Evolutionary conservation across 805 yeast species (phyloP).

Genomic region (Naumovozyma castellii): DNA sequence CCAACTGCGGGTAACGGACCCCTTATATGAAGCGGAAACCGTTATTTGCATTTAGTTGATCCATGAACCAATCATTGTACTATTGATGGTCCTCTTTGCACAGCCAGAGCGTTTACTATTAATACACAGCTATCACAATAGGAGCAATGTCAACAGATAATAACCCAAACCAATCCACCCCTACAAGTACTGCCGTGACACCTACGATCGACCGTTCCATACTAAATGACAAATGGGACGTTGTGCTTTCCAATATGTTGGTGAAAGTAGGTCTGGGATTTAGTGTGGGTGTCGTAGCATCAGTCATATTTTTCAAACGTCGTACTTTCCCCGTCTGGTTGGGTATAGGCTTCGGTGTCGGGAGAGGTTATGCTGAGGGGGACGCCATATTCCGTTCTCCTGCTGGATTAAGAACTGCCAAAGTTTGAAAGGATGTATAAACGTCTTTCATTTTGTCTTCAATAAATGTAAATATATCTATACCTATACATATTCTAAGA

Average conservation of each 20-base stretch:
- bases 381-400: slow-evolving; percentile 88
- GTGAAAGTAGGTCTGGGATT: slow-evolving; percentile 95
- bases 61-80: too few species aligned
- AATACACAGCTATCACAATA: too few species aligned
- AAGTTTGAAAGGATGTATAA: slow-evolving; percentile 37
- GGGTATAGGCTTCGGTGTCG: slow-evolving; percentile 94
- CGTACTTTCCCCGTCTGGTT: slow-evolving; percentile 97
- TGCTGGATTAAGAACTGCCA: slow-evolving; percentile 67
- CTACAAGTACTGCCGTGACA: not conserved
- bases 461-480: not conserved
- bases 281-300: slow-evolving; percentile 91
- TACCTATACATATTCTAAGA: not conserved
- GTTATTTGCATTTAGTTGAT: not conserved
- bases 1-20: not conserved
- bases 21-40: not conserved
- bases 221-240: slow-evolving; percentile 81
- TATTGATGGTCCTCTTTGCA: too few species aligned
- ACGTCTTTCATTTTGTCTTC: not conserved
- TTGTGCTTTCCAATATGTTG: slow-evolving; percentile 84
- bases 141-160: not conserved
- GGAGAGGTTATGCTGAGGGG: slow-evolving; percentile 97
- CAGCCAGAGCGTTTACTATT: too few species aligned
- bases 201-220: slow-evolving; percentile 46
- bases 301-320: slow-evolving; percentile 83
- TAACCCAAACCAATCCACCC: not conserved